Evolutionary conservation across 2,329 filamentous ascomycete species (phyloP), one percentile per base, ranked within the genome.

Genomic region (Colletotrichum sublineola): DNA sequence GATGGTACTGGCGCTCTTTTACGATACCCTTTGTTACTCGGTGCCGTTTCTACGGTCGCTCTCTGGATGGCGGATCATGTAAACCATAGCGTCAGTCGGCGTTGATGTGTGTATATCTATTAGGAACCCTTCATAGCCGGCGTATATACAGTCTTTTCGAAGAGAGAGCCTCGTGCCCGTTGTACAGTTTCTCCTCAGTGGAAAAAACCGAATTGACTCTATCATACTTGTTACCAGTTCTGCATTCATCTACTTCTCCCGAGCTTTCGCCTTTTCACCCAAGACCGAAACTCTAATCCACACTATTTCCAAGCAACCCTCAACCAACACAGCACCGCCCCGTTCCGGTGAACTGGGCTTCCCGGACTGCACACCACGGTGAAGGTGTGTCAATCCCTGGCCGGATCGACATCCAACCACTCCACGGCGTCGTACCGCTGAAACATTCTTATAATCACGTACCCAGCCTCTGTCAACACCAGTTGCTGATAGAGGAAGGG

Each of bases 401-500:
- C 44, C 36, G 0, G 20, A 36, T 71, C 68, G 15, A 71, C 57
- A 24, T 67, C 71, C 57, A 73, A 14, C 5, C 67, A 63, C 2
- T 70, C 44, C 44, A 77, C 63, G 5, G 58, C 57, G 42, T 75
- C 75, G 8, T 75, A 79, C 52, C 74, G 62, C 71, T 79, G 77
- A 1, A 72, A 70, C 67, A 79, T 73, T 15, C 76, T 75, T 14
- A 76, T 73, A 2, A 75, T 55, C 11, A 77, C 75, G 31, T 79
- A 79, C 2, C 74, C 74, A 1, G 74, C 76, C 60, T 79, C 76
- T 53, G 77, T 74, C 46, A 79, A 36, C 15, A 78, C 78, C 53
- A 80, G 81, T 74, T 82, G 76, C 74, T 81, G 80, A 50, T 31
- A 36, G 33, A 15, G 52, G 58, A 36, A 58, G 11, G 18, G 9